A percentile compares a stretch with the other conserved stretches of the same genome.
phyloP scores from a whole-genome alignment of 2,329 filamentous ascomycete genomes.

The Cercospora sp. region DNA sequence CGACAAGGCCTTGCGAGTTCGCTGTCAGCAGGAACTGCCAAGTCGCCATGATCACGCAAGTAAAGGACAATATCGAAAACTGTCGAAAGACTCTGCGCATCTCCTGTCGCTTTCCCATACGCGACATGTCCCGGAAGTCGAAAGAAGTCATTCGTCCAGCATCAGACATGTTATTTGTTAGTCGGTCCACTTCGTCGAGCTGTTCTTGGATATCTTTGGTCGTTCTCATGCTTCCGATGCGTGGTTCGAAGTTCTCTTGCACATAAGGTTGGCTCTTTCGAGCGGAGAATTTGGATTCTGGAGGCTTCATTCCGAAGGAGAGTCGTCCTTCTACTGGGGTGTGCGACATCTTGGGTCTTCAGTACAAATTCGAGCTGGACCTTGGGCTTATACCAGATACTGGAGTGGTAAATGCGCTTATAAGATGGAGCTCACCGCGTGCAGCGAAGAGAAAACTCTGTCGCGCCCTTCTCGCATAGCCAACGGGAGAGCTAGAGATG shows the following conservation, averaged over 20 bases:
- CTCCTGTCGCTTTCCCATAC: constrained; percentile 53
- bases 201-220: not conserved
- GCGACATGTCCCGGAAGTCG: constrained; percentile 48
- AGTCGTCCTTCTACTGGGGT: not conserved
- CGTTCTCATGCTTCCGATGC: constrained; percentile 2
- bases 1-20: constrained; percentile 29
- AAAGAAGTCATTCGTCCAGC: constrained; percentile 23
- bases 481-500: not conserved
- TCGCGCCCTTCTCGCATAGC: not conserved
- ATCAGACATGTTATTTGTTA: constrained; percentile 20
- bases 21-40: constrained; percentile 53
- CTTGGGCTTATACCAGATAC: not conserved
- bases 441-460: not conserved
- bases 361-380: not conserved
- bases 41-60: constrained; percentile 53
- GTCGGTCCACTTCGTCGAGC: constrained; percentile 12
- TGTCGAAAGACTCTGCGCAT: constrained; percentile 54
- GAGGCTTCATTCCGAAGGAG: constrained; percentile 3
- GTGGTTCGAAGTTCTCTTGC: constrained; percentile 12
- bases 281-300: constrained; percentile 12
- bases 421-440: too few species aligned
- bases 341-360: not conserved
- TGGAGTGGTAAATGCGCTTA: not conserved
- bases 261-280: constrained; percentile 8
- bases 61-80: constrained; percentile 53